phyloP scores from a whole-genome alignment of 495 filamentous ascomycete species.

The Saxispiralis lemnorum region DNA sequence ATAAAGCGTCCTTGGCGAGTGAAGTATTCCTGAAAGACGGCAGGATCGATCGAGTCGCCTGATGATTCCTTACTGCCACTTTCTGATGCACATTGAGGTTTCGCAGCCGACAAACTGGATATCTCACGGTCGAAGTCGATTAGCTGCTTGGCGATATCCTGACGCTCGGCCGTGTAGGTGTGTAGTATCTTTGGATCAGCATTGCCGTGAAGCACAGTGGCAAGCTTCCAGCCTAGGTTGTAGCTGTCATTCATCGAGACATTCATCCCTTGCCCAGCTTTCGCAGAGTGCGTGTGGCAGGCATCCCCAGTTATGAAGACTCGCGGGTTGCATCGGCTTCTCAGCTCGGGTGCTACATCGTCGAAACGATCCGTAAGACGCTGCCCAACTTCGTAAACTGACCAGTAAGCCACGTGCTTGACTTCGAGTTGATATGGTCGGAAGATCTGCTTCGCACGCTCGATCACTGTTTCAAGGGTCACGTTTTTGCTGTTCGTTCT shows the following conservation, averaged over 20 bases:
- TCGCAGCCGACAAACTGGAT: conserved; percentile 39
- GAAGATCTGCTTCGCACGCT: conserved; percentile 30
- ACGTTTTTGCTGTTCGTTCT: conserved; percentile 11
- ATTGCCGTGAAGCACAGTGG: conserved; percentile 40
- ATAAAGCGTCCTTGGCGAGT: conserved; percentile 44
- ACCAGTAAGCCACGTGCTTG: conserved; percentile 38
- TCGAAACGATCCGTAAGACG: conserved; percentile 37
- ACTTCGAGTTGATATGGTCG: conserved; percentile 36
- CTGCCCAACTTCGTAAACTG: conserved; percentile 42
- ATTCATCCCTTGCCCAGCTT: conserved; percentile 39
- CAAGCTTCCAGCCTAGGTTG: conserved; percentile 72
- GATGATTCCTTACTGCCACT: not conserved
- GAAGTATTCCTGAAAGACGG: conserved; percentile 38
- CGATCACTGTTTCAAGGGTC: conserved; percentile 10
- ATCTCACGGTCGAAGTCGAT: conserved; percentile 59
- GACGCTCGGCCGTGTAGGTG: conserved; percentile 53
- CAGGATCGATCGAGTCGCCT: conserved; percentile 11
- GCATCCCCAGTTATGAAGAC: conserved; percentile 41
- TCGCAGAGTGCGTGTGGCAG: conserved; percentile 45
- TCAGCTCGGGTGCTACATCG: conserved; percentile 8
- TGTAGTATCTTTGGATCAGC: conserved; percentile 39
- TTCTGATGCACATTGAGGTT: conserved; percentile 13
- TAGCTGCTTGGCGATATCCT: conserved; percentile 49
- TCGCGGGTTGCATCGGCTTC: conserved; percentile 4
- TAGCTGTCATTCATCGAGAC: conserved; percentile 24